Evolutionary conservation across 306 rosid genomes (phyloP), one percentile per base, ranked within the genome.

Genomic region (Notholithocarpus densiflorus): DNA sequence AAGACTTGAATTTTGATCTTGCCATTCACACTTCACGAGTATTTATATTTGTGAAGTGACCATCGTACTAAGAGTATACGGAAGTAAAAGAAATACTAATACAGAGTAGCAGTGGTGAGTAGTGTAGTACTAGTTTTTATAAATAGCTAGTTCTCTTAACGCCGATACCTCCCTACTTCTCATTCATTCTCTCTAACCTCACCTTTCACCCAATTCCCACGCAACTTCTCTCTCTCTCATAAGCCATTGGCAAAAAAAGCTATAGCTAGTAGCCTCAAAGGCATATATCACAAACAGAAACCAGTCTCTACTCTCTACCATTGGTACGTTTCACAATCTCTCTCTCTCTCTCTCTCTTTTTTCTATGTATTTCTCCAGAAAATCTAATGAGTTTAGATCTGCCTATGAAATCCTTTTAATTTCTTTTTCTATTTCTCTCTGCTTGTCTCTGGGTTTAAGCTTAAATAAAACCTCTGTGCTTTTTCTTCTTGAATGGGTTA

Each of bases 161-260:
- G 3, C n/a, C 17, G 0, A 3, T 51, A 0, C 37, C 61, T 27
- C 71, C 74, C 32, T 43, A 7, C 10, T 6, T 7, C 2, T 37
- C 11, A 37, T 8, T 37, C 11, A 37, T 37, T 37, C 10, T 7
- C 45, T 37, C 1, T 37, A 3, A 2, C 11, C 11, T 37, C 11
- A 7, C 75, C 74, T 61, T 72, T 55, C 80, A 66, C 17, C 32
- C 34, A 7, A 7, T 8, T 5, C 37, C 19, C 45, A 12, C 2
- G 5, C 5, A 17, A 60, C 21, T 9, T 12, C 40, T 24, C 53
- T 5, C 32, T 1, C n/a, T 13, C 75, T 76, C 20, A 7, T 55
- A 52, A 40, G 73, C 84, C 86, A 27, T 82, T 77, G 69, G 68
- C 56, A 52, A 18, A 73, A 48, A 48, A 12, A 1, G 53, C 45